These are phyloP conservation scores for Tetrapisispora iriomotensis DNA, from an alignment of 805 yeast species.

Conservation along the genomic window DNA sequence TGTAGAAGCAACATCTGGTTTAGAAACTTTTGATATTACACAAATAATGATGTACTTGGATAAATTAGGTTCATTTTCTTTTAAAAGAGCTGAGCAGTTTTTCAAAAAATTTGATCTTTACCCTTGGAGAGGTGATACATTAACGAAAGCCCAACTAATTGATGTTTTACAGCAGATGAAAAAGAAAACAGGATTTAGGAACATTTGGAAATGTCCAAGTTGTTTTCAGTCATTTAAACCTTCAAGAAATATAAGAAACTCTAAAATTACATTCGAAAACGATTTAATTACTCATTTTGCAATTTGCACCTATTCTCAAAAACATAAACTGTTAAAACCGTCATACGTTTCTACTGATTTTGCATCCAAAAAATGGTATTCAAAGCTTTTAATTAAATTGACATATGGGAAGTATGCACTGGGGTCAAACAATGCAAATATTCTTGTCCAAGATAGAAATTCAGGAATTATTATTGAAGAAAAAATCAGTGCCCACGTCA, in stretches of 20 bases:
- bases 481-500: conserved; percentile 79
- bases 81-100: conserved; percentile 45
- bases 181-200: conserved; percentile 30
- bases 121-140: conserved; percentile 43
- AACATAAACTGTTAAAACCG: conserved; percentile 51
- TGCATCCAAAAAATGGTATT: conserved; percentile 85
- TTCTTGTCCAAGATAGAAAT: conserved; percentile 81
- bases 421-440: conserved; percentile 88
- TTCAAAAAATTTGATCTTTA: conserved; percentile 37
- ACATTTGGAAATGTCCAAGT: conserved; percentile 66
- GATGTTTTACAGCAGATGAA: conserved; percentile 38
- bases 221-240: conserved; percentile 55
- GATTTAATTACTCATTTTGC: conserved; percentile 84
- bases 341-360: conserved; percentile 68
- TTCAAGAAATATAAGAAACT: conserved; percentile 34
- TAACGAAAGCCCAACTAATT: conserved; percentile 37
- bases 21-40: conserved; percentile 37
- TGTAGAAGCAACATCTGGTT: conserved; percentile 33
- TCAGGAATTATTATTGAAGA: conserved; percentile 90
- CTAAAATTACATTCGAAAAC: conserved; percentile 30
- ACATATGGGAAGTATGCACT: conserved; percentile 81
- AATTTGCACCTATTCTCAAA: conserved; percentile 68
- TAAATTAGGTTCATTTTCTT: conserved; percentile 36
- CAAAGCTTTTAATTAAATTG: conserved; percentile 69
- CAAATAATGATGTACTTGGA: conserved; percentile 59